These are phyloP conservation scores for Staphylotrichum tortipilum DNA, from an alignment of 495 filamentous ascomycete species.

Conservation along the genomic window DNA sequence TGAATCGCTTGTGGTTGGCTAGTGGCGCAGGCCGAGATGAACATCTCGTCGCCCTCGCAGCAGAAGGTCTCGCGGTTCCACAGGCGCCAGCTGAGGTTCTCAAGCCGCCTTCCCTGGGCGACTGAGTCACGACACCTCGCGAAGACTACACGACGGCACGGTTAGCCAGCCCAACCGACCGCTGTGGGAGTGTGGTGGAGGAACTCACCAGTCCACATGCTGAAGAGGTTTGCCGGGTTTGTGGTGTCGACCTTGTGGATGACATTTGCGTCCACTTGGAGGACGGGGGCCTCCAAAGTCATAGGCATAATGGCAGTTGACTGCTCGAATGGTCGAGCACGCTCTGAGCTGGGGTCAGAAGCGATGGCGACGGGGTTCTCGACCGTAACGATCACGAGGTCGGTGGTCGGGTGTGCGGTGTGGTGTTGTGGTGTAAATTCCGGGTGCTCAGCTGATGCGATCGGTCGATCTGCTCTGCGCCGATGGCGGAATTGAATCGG, in stretches of 20 bases:
- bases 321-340: constrained; percentile 30
- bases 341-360: constrained; percentile 8
- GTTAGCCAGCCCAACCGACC: neutral
- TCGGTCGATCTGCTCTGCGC: constrained; percentile 27
- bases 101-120: constrained; percentile 82
- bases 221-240: constrained; percentile 87
- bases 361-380: constrained; percentile 12
- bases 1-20: constrained; percentile 43
- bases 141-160: constrained; percentile 58
- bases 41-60: constrained; percentile 51
- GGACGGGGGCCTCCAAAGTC: constrained; percentile 41
- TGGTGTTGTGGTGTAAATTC: neutral
- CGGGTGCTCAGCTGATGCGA: constrained; percentile 13
- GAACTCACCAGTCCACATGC: constrained; percentile 92
- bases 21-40: constrained; percentile 28
- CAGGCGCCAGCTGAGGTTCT: constrained; percentile 92
- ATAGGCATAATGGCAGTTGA: constrained; percentile 25
- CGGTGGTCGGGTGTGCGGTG: constrained; percentile 11
- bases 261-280: constrained; percentile 75
- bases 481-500: constrained; percentile 12
- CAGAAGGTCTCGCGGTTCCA: constrained; percentile 97
- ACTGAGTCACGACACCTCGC: constrained; percentile 91
- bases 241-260: constrained; percentile 91
- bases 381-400: constrained; percentile 18
- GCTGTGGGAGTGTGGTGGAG: neutral